Percentiles rank a stretch among this genome's conserved stretches.
Conservation (phyloP, 306 rosid genomes). For the Astragalus membranaceus region DNA sequence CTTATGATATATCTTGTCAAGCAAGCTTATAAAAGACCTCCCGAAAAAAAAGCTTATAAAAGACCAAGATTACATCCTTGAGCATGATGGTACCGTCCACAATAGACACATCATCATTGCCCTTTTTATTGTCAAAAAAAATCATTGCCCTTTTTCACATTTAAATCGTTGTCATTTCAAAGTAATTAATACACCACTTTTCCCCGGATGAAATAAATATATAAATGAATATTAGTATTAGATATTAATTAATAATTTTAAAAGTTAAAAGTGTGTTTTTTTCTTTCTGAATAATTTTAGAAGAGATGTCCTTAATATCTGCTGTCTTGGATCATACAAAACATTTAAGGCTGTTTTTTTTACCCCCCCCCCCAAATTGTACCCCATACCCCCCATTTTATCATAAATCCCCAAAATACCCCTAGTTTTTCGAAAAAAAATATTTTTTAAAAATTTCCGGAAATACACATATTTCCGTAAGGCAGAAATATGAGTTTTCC, state of each 20-base stretch:
- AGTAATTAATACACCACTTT: slow-evolving; percentile 22
- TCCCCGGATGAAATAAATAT: slow-evolving; percentile 4
- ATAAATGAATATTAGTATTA: too few species aligned
- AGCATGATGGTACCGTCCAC: slow-evolving; percentile 40
- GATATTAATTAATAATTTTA: too few species aligned
- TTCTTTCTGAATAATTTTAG: background rate
- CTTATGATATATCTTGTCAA: slow-evolving; percentile 29
- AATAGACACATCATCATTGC: slow-evolving; percentile 32
- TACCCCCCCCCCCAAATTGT: too few species aligned
- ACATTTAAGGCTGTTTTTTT: too few species aligned
- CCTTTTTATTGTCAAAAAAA: too few species aligned
- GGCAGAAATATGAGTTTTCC: too few species aligned
- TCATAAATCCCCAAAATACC: too few species aligned
- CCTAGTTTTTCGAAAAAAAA: too few species aligned
- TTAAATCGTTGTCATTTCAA: slow-evolving; percentile 32
- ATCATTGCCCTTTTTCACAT: slow-evolving; percentile 39
- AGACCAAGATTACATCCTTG: slow-evolving; percentile 3
- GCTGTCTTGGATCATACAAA: background rate
- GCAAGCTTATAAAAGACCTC: slow-evolving; percentile 23
- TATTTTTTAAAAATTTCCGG: too few species aligned
- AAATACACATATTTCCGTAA: too few species aligned
- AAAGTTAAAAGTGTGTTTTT: too few species aligned
- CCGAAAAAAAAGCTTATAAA: slow-evolving; percentile 28
- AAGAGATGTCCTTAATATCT: background rate
- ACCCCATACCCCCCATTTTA: too few species aligned